Conservation (phyloP, 192 early-diverging fungal species). For the Mortierella antarctica region DNA sequence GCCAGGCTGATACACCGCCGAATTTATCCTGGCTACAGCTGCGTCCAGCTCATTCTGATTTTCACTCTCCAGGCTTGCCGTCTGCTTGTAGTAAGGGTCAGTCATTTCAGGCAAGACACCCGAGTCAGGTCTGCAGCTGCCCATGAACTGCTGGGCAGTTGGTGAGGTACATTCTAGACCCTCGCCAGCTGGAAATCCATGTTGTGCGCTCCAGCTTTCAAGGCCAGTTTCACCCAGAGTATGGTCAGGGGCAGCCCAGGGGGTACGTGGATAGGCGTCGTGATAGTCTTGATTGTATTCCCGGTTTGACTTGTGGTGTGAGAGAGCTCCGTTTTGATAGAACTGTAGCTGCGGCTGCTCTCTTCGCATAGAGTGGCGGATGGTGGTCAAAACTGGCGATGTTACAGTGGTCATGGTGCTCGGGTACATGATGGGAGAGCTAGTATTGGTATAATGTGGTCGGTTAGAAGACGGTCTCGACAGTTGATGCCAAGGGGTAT, state of each 20-base stretch:
- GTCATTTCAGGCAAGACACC: slow-evolving; percentile 20
- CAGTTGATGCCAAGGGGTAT: background rate
- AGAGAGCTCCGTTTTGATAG: too few relatives aligned
- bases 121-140: slow-evolving; percentile 13
- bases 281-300: slow-evolving; percentile 10
- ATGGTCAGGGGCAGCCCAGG: background rate
- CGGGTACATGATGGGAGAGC: too few relatives aligned
- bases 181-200: slow-evolving; percentile 12
- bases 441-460: too few relatives aligned
- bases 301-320: too few relatives aligned
- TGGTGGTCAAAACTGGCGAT: too few relatives aligned
- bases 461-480: too few relatives aligned
- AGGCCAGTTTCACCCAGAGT: background rate
- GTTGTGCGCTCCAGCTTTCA: slow-evolving; percentile 17
- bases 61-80: background rate
- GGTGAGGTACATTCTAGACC: background rate
- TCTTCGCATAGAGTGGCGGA: too few relatives aligned
- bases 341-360: too few relatives aligned
- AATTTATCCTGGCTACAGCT: background rate
- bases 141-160: slow-evolving; percentile 9
- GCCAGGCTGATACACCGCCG: slow-evolving; percentile 9
- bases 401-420: too few relatives aligned
- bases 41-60: background rate
- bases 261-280: background rate
- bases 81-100: slow-evolving; percentile 18